Conservation (phyloP, 441 rosid genomes). For the Hypseocharis bilobata region DNA sequence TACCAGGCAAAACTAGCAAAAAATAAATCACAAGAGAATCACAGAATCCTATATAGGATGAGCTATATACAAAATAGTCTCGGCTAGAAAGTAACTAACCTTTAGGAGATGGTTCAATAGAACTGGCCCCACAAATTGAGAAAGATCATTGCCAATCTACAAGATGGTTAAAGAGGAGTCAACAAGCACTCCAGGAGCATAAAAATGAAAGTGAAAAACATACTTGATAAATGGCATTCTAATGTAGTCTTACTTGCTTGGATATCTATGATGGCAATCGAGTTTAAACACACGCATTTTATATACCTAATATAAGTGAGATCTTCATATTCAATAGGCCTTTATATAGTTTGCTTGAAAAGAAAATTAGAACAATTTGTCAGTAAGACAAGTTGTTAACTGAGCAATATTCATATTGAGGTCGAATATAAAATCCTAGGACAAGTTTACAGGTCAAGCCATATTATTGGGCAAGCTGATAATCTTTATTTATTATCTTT, state of each 20-base stretch:
- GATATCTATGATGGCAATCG: neutral
- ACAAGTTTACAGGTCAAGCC: neutral
- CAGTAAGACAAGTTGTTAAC: neutral
- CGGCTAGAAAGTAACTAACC: slow-evolving; percentile 38
- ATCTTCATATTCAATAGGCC: neutral
- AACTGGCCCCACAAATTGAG: slow-evolving; percentile 96
- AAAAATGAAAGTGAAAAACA: neutral
- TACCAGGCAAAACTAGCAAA: neutral
- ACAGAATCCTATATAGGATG: neutral
- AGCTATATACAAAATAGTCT: slow-evolving; percentile 4
- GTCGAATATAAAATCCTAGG: neutral
- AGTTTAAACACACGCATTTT: neutral
- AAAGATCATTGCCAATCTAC: slow-evolving; percentile 83
- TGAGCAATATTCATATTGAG: neutral
- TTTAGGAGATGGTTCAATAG: slow-evolving; percentile 68
- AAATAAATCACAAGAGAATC: neutral
- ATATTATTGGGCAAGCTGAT: neutral
- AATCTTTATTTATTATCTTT: too few species aligned
- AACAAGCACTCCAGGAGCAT: neutral
- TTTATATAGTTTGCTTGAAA: neutral
- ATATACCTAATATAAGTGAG: neutral
- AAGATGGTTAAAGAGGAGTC: slow-evolving; percentile 16
- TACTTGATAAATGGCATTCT: neutral
- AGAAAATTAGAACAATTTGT: neutral
- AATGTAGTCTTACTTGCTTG: neutral